Percentiles rank a stretch among this genome's conserved stretches.
phyloP scores from a whole-genome alignment of 345 rosid species.

The Psidium friedrichsthalianum region DNA sequence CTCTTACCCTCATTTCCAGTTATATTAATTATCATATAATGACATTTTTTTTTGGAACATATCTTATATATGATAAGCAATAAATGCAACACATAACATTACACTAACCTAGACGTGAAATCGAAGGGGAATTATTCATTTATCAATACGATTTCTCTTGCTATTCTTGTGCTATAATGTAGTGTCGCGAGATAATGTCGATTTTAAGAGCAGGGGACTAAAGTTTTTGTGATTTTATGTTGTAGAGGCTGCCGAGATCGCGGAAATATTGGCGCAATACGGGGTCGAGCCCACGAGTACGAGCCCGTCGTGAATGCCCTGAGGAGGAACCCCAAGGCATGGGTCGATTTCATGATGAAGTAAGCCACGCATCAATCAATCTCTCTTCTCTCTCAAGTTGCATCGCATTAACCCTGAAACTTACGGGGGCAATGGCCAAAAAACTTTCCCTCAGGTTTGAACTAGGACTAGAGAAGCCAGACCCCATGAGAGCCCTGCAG shows the following conservation, averaged over 20 bases:
- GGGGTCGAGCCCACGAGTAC: slow-evolving; percentile 82
- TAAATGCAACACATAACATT: neutral
- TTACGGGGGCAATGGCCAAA: neutral
- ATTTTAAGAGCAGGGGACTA: neutral
- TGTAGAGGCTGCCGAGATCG: slow-evolving; percentile 92
- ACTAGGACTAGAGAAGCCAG: slow-evolving; percentile 84
- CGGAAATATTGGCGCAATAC: slow-evolving; percentile 69
- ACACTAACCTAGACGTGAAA: neutral
- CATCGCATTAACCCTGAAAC: neutral
- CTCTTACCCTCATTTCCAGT: neutral
- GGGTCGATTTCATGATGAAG: slow-evolving; percentile 99
- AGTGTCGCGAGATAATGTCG: neutral
- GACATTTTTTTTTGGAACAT: neutral
- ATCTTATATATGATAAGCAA: neutral
- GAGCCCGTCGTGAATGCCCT: slow-evolving; percentile 78
- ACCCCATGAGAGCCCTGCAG: slow-evolving; percentile 71
- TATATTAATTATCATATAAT: neutral
- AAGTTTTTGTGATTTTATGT: neutral
- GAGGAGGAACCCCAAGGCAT: slow-evolving; percentile 71
- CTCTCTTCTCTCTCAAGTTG: neutral
- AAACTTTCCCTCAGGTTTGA: slow-evolving; percentile 50
- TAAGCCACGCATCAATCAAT: slow-evolving; percentile 3
- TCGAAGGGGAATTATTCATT: neutral
- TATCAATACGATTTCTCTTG: neutral
- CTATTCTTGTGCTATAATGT: neutral